Base-by-base conservation (phyloP, 1,284 basidiomycete genomes). In the Coniferiporia sulphurascens region DNA sequence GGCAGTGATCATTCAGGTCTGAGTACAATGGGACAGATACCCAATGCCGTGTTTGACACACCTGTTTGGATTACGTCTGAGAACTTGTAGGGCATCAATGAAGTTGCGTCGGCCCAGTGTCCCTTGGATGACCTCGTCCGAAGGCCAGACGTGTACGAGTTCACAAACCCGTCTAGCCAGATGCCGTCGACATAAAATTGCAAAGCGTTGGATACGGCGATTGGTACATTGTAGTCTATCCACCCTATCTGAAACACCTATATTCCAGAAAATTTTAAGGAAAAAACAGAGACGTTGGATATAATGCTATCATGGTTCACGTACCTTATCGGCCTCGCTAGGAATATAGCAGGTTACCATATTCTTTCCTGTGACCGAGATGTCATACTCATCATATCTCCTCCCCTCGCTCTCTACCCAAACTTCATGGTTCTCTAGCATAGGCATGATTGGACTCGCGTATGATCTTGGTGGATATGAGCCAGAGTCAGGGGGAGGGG, bases 371-470 rank as follows among this genome's bases (percentile, higher is more conserved):
- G 27, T 27, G 15, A 35, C 34, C 34, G 48, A 9, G 17, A 38
- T 17, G 6, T 48, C 27, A 19, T 56, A 56, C 48, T 56, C 54
- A 21, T 56, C 54, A 3, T 35, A 48, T 13, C 45, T 45, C 27
- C 48, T 17, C 19, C 46, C 45, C 36, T 56, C 54, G 13, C 32
- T 36, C 22, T 48, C 45, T 9, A 56, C 36, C 45, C 54, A 52
- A 12, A 21, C 50, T 4, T 52, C 34, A n/a, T 36, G 34, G 50
- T 52, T 52, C 19, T 17, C 3, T 17, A 9, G 36, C 9, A 35
- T 13, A 4, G 50, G 50, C 50, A 52, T 52, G 13, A 2, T 41
- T 41, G 27, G 2, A 8, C 9, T 41, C 38, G 12, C 15, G 15
- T 41, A 10, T 15, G 3, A 8, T 15, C 15, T 41, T 41, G 38